phyloP scores from a whole-genome alignment of 208 protist genomes.

The Leptomonas pyrrhocoris region DNA sequence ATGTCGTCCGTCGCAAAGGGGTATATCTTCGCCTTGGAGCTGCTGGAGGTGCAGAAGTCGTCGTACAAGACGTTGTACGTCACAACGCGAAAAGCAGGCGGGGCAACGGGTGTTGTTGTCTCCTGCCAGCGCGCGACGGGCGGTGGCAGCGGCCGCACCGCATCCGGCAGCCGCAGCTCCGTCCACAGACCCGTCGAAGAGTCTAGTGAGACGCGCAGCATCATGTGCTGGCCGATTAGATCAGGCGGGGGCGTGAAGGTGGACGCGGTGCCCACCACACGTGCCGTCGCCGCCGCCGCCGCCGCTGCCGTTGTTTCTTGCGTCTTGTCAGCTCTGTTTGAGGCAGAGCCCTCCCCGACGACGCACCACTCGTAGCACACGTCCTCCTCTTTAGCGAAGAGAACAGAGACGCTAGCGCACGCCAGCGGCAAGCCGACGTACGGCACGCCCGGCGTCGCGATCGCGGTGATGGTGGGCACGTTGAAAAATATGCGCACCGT shows the following conservation, averaged over 20 bases:
- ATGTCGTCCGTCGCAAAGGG: conserved; percentile 83
- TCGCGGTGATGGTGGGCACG: conserved; percentile 71
- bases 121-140: conserved; percentile 65
- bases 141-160: conserved; percentile 46
- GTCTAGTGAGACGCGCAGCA: conserved; percentile 64
- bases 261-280: conserved; percentile 45
- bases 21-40: conserved; percentile 77
- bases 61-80: conserved; percentile 94
- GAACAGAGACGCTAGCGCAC: conserved; percentile 59
- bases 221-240: conserved; percentile 50
- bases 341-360: conserved; percentile 4
- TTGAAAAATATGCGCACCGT: conserved; percentile 71
- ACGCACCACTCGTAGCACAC: conserved; percentile 81
- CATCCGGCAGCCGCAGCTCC: conserved; percentile 54
- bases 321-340: background rate
- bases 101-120: conserved; percentile 31
- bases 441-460: conserved; percentile 53
- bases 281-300: conserved; percentile 2
- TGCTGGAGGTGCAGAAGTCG: conserved; percentile 74
- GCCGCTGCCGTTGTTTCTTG: background rate
- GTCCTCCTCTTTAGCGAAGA: conserved; percentile 49
- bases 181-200: conserved; percentile 57
- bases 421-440: conserved; percentile 79
- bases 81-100: conserved; percentile 78
- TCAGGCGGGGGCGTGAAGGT: conserved; percentile 63